Evolutionary conservation across 345 rosid genomes (phyloP).

Genomic region (Citrus mangshanensis): DNA sequence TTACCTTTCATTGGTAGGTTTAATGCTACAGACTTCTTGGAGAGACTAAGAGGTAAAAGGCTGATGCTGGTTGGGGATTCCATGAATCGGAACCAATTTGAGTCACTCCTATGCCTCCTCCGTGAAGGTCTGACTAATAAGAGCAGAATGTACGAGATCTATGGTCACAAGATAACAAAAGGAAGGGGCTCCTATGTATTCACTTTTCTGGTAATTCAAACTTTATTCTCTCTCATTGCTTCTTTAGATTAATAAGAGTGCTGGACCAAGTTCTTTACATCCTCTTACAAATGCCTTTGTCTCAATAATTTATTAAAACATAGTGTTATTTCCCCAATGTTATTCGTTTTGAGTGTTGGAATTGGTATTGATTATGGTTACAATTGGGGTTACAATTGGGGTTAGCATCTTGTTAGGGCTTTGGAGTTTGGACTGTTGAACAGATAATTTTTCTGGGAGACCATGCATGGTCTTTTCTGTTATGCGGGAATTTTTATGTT

Average conservation of each 20-base stretch:
- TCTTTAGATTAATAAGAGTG: slow-evolving; percentile 6
- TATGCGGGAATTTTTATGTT: background rate
- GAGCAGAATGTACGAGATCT: slow-evolving; percentile 69
- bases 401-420: background rate
- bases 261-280: background rate
- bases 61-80: slow-evolving; percentile 94
- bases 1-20: slow-evolving; percentile 61
- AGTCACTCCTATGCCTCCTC: slow-evolving; percentile 84
- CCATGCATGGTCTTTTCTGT: background rate
- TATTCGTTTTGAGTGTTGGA: background rate
- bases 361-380: background rate
- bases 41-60: slow-evolving; percentile 73
- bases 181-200: slow-evolving; percentile 85
- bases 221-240: slow-evolving; percentile 2
- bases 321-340: background rate
- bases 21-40: slow-evolving; percentile 93
- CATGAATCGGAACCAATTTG: slow-evolving; percentile 91
- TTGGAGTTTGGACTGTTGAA: background rate
- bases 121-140: slow-evolving; percentile 67
- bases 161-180: slow-evolving; percentile 77
- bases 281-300: background rate
- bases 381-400: background rate
- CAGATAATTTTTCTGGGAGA: background rate
- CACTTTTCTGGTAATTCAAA: slow-evolving; percentile 56
- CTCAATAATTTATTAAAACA: background rate